Evolutionary conservation across 768 basidiomycete species (phyloP).

Genomic region (Leccinum truebloodii): DNA sequence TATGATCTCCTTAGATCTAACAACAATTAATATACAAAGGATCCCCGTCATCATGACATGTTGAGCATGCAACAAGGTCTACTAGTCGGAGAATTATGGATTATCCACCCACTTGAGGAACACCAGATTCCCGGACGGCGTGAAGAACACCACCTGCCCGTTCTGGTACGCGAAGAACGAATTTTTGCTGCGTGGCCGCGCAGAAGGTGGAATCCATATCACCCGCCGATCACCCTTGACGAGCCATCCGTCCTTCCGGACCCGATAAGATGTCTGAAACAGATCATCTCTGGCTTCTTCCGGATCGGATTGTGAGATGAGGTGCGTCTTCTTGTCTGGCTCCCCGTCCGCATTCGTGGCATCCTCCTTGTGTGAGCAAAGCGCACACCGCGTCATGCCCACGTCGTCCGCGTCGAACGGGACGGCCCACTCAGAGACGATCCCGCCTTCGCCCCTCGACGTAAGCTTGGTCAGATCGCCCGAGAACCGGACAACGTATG

Average conservation of each 20-base stretch:
- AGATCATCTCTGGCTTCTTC: slow-evolving; percentile 8
- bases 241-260: slow-evolving; percentile 24
- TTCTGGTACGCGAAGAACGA: slow-evolving; percentile 10
- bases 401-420: slow-evolving; percentile 3
- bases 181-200: slow-evolving; percentile 8
- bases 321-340: neutral
- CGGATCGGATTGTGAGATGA: slow-evolving; percentile 11
- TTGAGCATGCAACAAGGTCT: too few relatives aligned
- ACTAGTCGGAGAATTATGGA: too few relatives aligned
- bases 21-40: too few relatives aligned
- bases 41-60: too few relatives aligned
- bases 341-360: neutral
- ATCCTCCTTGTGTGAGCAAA: neutral
- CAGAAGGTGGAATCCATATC: slow-evolving; percentile 12
- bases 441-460: slow-evolving; percentile 10
- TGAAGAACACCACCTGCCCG: slow-evolving; percentile 5
- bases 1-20: too few relatives aligned
- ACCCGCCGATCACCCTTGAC: slow-evolving; percentile 18
- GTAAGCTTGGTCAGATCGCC: slow-evolving; percentile 6
- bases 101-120: too few relatives aligned
- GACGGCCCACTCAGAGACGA: slow-evolving; percentile 8
- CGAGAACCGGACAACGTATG: slow-evolving; percentile 13
- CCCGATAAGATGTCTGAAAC: slow-evolving; percentile 12
- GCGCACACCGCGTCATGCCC: neutral
- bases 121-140: neutral